phyloP scores from a whole-genome alignment of 2,329 filamentous ascomycete species.

The Chaetomium sp. region DNA sequence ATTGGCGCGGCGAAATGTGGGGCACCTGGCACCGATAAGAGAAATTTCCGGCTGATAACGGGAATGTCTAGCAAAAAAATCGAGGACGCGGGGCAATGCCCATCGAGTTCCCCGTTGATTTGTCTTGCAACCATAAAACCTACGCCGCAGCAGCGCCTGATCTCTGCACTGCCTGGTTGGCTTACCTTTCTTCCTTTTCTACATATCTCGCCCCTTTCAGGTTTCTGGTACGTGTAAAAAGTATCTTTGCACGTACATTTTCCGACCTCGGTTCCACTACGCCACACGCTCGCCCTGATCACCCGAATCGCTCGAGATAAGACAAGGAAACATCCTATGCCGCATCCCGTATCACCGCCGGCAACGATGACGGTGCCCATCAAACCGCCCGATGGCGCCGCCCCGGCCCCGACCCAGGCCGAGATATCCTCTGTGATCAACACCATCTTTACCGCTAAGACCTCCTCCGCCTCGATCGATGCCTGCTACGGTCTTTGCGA shows the following conservation, averaged over 20 bases:
- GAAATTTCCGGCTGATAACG: not conserved
- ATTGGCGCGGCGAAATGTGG: constrained; percentile 1
- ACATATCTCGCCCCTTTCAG: too few relatives aligned
- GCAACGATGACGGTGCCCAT: constrained; percentile 25
- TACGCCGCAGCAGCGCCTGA: constrained; percentile 2
- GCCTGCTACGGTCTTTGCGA: constrained; percentile 57
- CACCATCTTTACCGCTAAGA: constrained; percentile 62
- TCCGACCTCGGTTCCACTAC: not conserved
- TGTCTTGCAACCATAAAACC: not conserved
- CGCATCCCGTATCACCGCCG: constrained; percentile 18
- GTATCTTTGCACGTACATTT: too few relatives aligned
- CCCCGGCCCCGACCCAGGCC: constrained; percentile 55
- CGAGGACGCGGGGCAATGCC: constrained; percentile 1
- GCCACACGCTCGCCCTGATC: not conserved
- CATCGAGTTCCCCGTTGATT: not conserved
- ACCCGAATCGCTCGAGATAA: too few relatives aligned
- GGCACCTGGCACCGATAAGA: not conserved
- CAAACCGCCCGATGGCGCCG: constrained; percentile 23
- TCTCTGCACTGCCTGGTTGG: not conserved
- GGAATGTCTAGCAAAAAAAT: not conserved
- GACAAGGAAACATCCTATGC: constrained; percentile 8
- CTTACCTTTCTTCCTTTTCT: too few relatives aligned
- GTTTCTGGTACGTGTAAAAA: too few relatives aligned
- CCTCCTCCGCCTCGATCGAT: constrained; percentile 62
- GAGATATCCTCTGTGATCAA: constrained; percentile 60